Evolutionary conservation across 176 grass and related monocot genomes (phyloP), one percentile per base, ranked within the genome.

Genomic region (Puya raimondii): DNA sequence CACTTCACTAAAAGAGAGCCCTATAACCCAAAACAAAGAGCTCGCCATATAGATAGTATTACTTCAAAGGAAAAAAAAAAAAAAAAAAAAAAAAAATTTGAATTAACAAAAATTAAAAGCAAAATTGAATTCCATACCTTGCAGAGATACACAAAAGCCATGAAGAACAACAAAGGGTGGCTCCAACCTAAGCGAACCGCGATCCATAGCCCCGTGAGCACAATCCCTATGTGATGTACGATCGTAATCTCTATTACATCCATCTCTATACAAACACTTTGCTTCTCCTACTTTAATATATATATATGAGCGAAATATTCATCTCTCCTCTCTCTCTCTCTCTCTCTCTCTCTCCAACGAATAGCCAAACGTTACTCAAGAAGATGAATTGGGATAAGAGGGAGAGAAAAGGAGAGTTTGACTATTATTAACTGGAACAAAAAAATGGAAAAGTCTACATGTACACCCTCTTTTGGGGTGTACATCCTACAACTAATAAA

Each of bases 101-200:
- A 51, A 27, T 15, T 47, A 9, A 12, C 13, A 49, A 69, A 72
- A 16, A 29, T 14, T 21, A 47, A 61, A 54, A 7, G 22, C 10
- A 61, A 0, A 42, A 14, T 4, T 9, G 16, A 3, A 15, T 48
- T 21, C 10, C 11, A 13, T 85, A 87, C 91, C 91, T 88, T 85
- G 87, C 76, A 96, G 20, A 96, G 87, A 80, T 96, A 90, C 64
- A 91, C 69, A 68, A 96, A 90, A 64, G 87, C 85, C 56, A 91
- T 42, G 82, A 96, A 79, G 87, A 88, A 96, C 71, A 96, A 66
- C 14, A 81, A 1, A 67, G 80, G 87, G 73, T 82, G 76, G 74
- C 48, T 50, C 26, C 52, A 79, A 9, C 87, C 91, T 48, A 88
- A 2, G 74, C 80, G 68, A 21, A 66, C 81, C 25, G 80, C 85